Evolutionary conservation across 257 asterid genomes (phyloP), one percentile per base, ranked within the genome.

Genomic region (Cruciata laevipes): DNA sequence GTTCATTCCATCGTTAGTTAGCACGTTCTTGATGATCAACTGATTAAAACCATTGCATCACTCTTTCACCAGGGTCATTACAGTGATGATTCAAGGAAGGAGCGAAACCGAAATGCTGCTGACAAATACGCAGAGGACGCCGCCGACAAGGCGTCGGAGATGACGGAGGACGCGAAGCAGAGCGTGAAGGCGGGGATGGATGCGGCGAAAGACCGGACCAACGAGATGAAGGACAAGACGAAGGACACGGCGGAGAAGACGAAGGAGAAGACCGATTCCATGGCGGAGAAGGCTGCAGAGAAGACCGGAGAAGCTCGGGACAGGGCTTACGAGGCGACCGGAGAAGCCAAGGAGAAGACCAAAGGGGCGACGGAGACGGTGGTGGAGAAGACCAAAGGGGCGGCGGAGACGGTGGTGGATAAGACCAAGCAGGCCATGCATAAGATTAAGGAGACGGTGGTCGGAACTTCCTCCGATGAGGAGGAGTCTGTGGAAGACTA

Each of bases 361-460:
- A 61, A 32, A 67, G 9, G 77, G 2, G 40, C 78, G 10, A 87
- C 84, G 0, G 84, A 66, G 6, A 16, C 51, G 0, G 61, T 71
- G 75, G 75, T 76, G 0, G 85, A 85, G 6, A 78, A 70, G 38
- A 74, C 84, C 0, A 81, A 86, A 57, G 81, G 77, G 5, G 67
- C 57, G 51, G 81, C 85, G 0, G 30, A 56, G 58, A 21, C 56
- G 12, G 73, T 69, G 56, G 84, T 79, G 30, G 92, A 71, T 40
- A 79, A 70, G 69, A 81, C 84, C 20, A 82, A 77, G 76, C 79
- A 82, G 58, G 72, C 75, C 14, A 80, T 80, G 60, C 83, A 77
- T 32, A 83, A 83, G 81, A 77, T 87, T 0, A 87, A 80, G 78
- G 89, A 81, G 24, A 87, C 84, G 1, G 87, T 91, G 76, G 91